Evolutionary conservation across 306 rosid genomes (phyloP).

Genomic region (Canavalia gladiata): DNA sequence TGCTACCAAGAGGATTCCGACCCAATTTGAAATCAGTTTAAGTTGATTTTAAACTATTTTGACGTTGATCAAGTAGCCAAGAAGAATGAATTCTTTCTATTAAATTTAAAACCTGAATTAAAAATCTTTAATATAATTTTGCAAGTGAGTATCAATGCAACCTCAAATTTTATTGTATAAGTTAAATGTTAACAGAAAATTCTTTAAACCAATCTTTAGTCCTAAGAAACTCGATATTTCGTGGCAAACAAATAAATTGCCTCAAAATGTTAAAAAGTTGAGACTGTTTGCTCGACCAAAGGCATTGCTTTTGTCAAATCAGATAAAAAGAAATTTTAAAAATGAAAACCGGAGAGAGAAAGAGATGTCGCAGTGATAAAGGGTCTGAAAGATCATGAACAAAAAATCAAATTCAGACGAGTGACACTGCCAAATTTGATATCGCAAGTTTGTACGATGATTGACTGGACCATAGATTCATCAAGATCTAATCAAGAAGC

Average conservation of each 20-base stretch:
- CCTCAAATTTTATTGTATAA: no score
- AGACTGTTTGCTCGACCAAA: constrained; percentile 89
- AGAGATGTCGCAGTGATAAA: constrained; percentile 59
- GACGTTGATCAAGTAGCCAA: no score
- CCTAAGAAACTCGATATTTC: no score
- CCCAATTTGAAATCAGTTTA: no score
- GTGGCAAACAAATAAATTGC: constrained; percentile 95
- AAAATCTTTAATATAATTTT: no score
- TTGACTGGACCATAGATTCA: constrained; percentile 51
- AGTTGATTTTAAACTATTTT: no score
- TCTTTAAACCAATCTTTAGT: no score
- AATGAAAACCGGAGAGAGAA: background rate
- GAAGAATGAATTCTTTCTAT: no score
- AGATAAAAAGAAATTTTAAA: background rate
- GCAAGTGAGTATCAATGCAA: no score
- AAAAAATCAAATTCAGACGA: constrained; percentile 68
- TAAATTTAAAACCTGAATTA: no score
- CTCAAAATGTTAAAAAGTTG: constrained; percentile 71
- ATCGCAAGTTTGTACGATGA: constrained; percentile 62
- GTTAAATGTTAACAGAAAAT: no score
- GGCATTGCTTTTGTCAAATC: background rate
- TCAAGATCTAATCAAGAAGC: constrained; percentile 70
- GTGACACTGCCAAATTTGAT: constrained; percentile 62
- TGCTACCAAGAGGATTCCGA: no score
- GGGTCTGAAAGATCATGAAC: constrained; percentile 75